These are phyloP conservation scores for Globisporangium apiculatum DNA, from an alignment of 352 stramenopile species.

Conservation along the genomic window DNA sequence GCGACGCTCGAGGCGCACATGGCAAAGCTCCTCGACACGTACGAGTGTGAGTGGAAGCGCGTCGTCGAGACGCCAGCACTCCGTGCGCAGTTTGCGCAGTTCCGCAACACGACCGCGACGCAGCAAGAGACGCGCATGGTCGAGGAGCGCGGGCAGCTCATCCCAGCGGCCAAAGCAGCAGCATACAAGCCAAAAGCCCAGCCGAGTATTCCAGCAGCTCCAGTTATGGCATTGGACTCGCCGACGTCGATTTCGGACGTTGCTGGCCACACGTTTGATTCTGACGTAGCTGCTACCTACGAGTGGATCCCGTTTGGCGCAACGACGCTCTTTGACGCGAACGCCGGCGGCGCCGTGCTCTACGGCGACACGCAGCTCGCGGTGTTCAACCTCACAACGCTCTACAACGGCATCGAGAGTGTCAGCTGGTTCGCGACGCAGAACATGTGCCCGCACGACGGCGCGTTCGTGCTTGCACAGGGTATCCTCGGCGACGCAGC, in stretches of 20 bases:
- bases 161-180: slow-evolving; percentile 60
- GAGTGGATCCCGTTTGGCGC: slow-evolving; percentile 79
- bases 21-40: slow-evolving; percentile 86
- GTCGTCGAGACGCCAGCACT: slow-evolving; percentile 82
- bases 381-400: slow-evolving; percentile 82
- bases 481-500: slow-evolving; percentile 83
- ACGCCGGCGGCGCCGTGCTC: slow-evolving; percentile 82
- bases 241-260: slow-evolving; percentile 28
- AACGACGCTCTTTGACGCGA: slow-evolving; percentile 62
- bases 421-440: slow-evolving; percentile 89
- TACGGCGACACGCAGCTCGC: slow-evolving; percentile 89
- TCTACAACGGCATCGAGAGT: slow-evolving; percentile 49
- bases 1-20: slow-evolving; percentile 78
- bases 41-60: slow-evolving; percentile 92
- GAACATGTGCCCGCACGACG: slow-evolving; percentile 92
- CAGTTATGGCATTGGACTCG: slow-evolving; percentile 11
- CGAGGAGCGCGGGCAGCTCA: slow-evolving; percentile 82
- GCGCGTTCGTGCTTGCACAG: slow-evolving; percentile 90
- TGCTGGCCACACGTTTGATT: too few species aligned
- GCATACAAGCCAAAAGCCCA: slow-evolving; percentile 9
- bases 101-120: slow-evolving; percentile 84
- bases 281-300: background rate
- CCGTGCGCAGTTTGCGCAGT: slow-evolving; percentile 85
- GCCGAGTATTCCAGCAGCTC: background rate
- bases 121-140: slow-evolving; percentile 50